Conservation (phyloP, 176 grass and related monocot species). For the Musa itinerans region DNA sequence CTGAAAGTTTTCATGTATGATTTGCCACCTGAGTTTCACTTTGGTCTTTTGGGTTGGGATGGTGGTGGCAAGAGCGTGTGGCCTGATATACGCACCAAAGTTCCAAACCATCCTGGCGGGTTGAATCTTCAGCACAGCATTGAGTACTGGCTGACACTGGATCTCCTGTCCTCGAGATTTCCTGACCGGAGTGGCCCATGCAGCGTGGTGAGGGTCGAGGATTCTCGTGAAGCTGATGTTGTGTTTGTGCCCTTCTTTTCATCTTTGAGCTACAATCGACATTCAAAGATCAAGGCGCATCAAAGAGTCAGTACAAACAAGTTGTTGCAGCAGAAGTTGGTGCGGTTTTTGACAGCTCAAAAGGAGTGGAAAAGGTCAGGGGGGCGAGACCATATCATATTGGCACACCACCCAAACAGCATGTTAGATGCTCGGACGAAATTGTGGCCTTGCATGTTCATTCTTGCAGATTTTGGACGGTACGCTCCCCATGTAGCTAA, state of each 20-base stretch:
- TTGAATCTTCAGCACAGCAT: conserved; percentile 96
- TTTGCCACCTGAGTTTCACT: conserved; percentile 80
- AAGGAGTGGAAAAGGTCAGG: conserved; percentile 64
- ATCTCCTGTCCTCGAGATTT: conserved; percentile 69
- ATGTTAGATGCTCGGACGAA: conserved; percentile 51
- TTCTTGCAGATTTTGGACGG: conserved; percentile 85
- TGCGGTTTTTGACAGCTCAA: conserved; percentile 36
- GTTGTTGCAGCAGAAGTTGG: conserved; percentile 55
- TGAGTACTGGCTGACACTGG: conserved; percentile 87
- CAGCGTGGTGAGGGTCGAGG: conserved; percentile 38
- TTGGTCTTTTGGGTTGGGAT: conserved; percentile 69
- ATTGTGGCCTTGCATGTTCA: conserved; percentile 52
- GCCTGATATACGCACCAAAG: conserved; percentile 35
- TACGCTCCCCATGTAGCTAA: conserved; percentile 66
- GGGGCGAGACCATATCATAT: conserved; percentile 62
- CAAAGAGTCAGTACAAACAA: conserved; percentile 49
- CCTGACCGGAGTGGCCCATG: conserved; percentile 28
- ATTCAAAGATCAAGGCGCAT: conserved; percentile 47
- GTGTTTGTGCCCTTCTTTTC: conserved; percentile 92
- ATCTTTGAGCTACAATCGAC: conserved; percentile 80
- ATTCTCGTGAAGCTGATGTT: conserved; percentile 54
- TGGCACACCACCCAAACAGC: conserved; percentile 95
- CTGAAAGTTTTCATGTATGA: conserved; percentile 88
- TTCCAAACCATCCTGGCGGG: conserved; percentile 59
- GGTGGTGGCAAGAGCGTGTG: conserved; percentile 37